A percentile compares a stretch with the other conserved stretches of the same genome.
Conservation (phyloP, 805 yeast genomes). For the Wickerhamiella spandovensis region DNA sequence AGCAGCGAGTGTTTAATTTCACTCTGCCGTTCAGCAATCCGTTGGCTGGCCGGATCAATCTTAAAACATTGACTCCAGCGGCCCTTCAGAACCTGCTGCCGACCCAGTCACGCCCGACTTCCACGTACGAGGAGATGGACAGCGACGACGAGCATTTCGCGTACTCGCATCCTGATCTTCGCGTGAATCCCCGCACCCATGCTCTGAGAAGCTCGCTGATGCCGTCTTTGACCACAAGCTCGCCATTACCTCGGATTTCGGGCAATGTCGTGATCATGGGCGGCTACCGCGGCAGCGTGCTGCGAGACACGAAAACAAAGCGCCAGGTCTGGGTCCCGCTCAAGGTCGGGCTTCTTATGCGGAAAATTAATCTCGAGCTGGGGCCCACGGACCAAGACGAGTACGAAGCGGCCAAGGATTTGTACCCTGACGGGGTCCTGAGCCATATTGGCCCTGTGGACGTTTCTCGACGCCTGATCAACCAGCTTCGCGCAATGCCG, state of each 20-base stretch:
- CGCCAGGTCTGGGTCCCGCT: conserved; percentile 75
- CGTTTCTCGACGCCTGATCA: conserved; percentile 48
- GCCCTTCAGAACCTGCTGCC: conserved; percentile 8
- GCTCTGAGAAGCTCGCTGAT: conserved; percentile 56
- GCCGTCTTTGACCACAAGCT: conserved; percentile 32
- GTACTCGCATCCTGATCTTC: conserved; percentile 36
- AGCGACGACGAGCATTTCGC: conserved; percentile 44
- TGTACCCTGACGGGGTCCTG: conserved; percentile 65
- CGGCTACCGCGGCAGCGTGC: conserved; percentile 75
- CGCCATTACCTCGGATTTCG: conserved; percentile 29
- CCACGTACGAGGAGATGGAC: conserved; percentile 9
- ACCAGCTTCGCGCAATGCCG: conserved; percentile 34
- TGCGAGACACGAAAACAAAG: conserved; percentile 50
- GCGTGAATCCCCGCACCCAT: conserved; percentile 52
- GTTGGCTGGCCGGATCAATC: conserved; percentile 14
- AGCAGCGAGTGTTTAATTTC: conserved; percentile 22
- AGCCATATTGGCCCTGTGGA: conserved; percentile 83
- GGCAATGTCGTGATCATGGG: conserved; percentile 70
- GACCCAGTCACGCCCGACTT: conserved; percentile 14
- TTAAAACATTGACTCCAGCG: background rate
- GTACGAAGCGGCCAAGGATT: conserved; percentile 33
- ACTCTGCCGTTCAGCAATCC: conserved; percentile 47
- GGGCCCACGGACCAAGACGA: conserved; percentile 71
- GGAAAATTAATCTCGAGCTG: conserved; percentile 52
- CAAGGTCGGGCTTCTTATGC: conserved; percentile 67